Evolutionary conservation across 192 early-diverging fungal species (phyloP).

Genomic region (Mortierella hygrophila): DNA sequence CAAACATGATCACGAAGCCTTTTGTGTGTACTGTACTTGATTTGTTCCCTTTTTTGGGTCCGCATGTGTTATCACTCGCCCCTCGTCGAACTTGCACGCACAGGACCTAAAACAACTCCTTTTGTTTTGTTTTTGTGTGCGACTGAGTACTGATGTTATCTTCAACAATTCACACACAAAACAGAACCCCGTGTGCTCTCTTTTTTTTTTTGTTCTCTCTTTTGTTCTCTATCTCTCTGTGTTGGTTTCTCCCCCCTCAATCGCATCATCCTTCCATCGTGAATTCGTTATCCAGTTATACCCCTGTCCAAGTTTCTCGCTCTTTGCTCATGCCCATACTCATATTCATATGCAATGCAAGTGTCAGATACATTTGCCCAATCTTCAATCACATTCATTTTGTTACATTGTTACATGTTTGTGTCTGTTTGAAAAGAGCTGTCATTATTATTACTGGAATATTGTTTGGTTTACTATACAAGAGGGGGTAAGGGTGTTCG

Average conservation of each 20-base stretch:
- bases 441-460: not conserved
- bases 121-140: not conserved
- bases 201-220: not conserved
- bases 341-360: constrained; percentile 4
- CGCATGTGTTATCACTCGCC: not conserved
- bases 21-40: not conserved
- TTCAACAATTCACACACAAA: not conserved
- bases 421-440: not conserved
- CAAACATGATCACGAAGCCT: not conserved
- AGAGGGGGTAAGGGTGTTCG: not conserved
- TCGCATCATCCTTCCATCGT: not conserved
- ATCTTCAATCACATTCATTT: not conserved
- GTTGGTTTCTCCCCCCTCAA: not conserved
- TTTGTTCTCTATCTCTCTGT: not conserved
- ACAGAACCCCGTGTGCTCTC: not conserved
- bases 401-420: not conserved
- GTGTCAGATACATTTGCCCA: constrained; percentile 6
- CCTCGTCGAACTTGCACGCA: not conserved
- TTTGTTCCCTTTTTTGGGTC: not conserved
- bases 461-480: constrained; percentile 4
- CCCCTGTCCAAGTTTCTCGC: not conserved
- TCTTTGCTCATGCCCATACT: not conserved
- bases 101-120: not conserved
- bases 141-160: not conserved
- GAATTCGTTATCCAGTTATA: not conserved